Evolutionary conservation across 768 basidiomycete species (phyloP), one percentile per base, ranked within the genome.

Genomic region (Holtermannia corniformis): DNA sequence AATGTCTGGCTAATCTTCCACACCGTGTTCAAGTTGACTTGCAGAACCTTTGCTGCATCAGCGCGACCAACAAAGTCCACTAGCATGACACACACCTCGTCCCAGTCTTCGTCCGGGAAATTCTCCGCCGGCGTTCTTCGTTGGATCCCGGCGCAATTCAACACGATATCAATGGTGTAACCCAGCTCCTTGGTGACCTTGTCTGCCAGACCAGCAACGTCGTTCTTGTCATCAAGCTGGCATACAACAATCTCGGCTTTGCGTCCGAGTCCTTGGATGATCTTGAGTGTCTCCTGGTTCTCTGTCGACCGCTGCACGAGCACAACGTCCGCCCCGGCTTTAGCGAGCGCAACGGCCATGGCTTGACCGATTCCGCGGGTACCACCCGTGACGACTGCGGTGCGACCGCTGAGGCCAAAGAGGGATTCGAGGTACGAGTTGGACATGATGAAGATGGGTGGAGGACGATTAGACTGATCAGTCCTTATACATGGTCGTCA

Each of bases 1-100:
- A 85, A 85, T 47, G 87, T 85, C 72, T 86, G 85, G 14, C 81
- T 82, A 57, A 92, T 83, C 24, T 88, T 78, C 80, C 85, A 95
- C 53, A 80, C 81, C 5, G 87, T 81, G 72, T 87, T 89, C 68
- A 95, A 81, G 76, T 95, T 95, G 60, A 87, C 81, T 62, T 85
- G 79, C 54, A 91, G 76, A n/a, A 88, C 86, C 85, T 87, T 59
- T 44, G 43, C 60, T 50, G 45, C 42, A 24, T 32, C 12, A 26
- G 24, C 19, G 3, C 41, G 49, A 51, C 26, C 47, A 49, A 47
- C 50, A 41, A 56, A 23, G 43, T 12, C 22, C n/a, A n/a, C n/a
- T n/a, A n/a, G n/a, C n/a, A n/a, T n/a, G n/a, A n/a, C n/a, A n/a
- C n/a, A n/a, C 61, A 84, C 83, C 67, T 83, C 83, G 54, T 84